Base-by-base conservation (phyloP, 2,329 filamentous ascomycete genomes). In the Microdochium bolleyi region DNA sequence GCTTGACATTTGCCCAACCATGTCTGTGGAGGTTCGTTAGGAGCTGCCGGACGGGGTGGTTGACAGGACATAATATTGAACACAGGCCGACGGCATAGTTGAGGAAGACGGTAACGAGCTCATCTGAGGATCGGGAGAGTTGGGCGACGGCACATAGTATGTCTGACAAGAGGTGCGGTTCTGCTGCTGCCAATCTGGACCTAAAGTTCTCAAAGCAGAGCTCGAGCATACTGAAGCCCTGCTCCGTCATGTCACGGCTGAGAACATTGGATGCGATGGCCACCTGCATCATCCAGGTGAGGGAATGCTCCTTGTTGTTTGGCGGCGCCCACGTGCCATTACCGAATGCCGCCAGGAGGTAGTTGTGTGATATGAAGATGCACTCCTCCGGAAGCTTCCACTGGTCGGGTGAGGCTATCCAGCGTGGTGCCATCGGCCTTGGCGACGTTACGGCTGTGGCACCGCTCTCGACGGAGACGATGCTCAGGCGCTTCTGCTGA, bases 361-460 rank as follows among this genome's bases (percentile, higher is more conserved):
- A 60, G n/a, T 37, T 34, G 13, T 54, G 55, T 2, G 60, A 48
- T 51, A 61, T 58, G 38, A 55, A 57, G 52, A 59, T 49, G 41
- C 59, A 59, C 21, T 60, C 58, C 34, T 61, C 58, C 1, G 59
- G 55, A 11, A 60, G 51, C 48, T 56, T 49, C 51, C 60, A 49
- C 34, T 19, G 19, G 11, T 60, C 57, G 34, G 59, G 59, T 10
- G 57, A 54, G 13, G 58, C 55, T 3, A 61, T 11, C 21, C 49
- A 54, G 7, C 3, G 48, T 4, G 54, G 51, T 2, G 21, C 25
- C n/a, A 49, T 52, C 25, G 53, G 53, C 13, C 51, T 1, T n/a
- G 52, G 34, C 8, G 50, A 38, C 11, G 50, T 52, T 21, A 54
- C 51, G 21, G 57, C 57, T 24, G 56, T 46, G 19, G 14, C 21